These are phyloP conservation scores for Aspergillus thermomutatus DNA, from an alignment of 2,329 filamentous ascomycete species.

Conservation along the genomic window DNA sequence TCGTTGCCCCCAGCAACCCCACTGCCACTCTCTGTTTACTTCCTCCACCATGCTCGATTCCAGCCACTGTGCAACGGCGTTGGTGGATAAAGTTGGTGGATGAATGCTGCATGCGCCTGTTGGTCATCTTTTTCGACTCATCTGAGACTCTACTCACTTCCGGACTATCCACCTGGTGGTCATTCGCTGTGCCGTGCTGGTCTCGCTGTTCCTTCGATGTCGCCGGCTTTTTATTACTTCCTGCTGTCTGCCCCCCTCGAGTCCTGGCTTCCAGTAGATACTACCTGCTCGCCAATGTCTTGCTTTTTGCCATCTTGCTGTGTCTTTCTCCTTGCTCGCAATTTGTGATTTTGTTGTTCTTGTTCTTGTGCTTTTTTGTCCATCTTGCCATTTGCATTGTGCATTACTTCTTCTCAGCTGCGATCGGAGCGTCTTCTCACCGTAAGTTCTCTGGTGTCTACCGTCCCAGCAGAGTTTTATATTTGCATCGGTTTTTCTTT, in stretches of 20 bases:
- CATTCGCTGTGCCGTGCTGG: conserved; percentile 9
- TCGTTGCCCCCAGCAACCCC: conserved; percentile 34
- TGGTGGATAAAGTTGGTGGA: conserved; percentile 16
- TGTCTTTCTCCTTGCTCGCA: conserved; percentile 3
- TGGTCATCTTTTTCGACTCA: conserved; percentile 17
- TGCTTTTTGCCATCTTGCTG: background rate
- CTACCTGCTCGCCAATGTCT: conserved; percentile 1
- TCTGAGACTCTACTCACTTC: conserved; percentile 27
- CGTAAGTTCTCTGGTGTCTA: conserved; percentile 14
- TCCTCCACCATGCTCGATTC: conserved; percentile 25
- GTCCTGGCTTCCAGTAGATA: background rate
- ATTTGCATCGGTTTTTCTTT: background rate
- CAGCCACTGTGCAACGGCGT: conserved; percentile 17
- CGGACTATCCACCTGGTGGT: conserved; percentile 16
- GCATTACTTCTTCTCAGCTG: conserved; percentile 1
- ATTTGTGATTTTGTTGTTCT: conserved; percentile 3
- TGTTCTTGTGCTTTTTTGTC: conserved; percentile 1
- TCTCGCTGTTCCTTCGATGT: conserved; percentile 2
- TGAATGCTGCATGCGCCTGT: conserved; percentile 22
- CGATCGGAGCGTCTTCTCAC: conserved; percentile 7
- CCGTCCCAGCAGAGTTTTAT: conserved; percentile 1
- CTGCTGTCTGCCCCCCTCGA: background rate
- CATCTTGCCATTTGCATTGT: conserved; percentile 1
- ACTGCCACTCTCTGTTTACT: conserved; percentile 32
- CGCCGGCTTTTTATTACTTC: conserved; percentile 1